Conservation (phyloP, 306 rosid genomes). For the Vicia faba region DNA sequence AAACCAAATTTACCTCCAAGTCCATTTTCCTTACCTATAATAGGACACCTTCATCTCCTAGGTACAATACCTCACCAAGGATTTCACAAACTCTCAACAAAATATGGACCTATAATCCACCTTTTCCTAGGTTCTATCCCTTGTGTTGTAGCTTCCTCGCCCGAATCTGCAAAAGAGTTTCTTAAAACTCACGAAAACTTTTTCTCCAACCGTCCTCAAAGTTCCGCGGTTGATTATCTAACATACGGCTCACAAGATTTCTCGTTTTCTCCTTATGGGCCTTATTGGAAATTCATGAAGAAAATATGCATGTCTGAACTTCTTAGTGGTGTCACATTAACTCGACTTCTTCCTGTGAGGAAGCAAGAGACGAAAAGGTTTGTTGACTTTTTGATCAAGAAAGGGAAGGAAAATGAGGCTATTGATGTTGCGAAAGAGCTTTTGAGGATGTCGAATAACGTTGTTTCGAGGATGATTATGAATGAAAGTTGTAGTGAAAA, state of each 20-base stretch:
- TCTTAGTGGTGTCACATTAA: conserved; percentile 56
- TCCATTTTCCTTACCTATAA: conserved; percentile 59
- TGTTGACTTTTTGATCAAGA: conserved; percentile 30
- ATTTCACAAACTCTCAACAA: conserved; percentile 55
- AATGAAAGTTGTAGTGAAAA: conserved; percentile 43
- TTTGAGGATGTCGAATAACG: conserved; percentile 45
- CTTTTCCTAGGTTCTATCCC: conserved; percentile 59
- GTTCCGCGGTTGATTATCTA: conserved; percentile 50
- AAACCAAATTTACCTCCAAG: conserved; percentile 49
- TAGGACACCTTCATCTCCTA: conserved; percentile 65
- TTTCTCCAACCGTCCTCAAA: conserved; percentile 57
- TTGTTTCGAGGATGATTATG: conserved; percentile 56
- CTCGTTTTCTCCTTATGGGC: conserved; percentile 63
- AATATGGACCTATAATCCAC: conserved; percentile 61
- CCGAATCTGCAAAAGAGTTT: conserved; percentile 57
- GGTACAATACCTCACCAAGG: conserved; percentile 58
- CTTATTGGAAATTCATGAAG: conserved; percentile 78
- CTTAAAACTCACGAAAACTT: conserved; percentile 61
- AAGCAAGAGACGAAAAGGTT: conserved; percentile 49
- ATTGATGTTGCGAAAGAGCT: conserved; percentile 54
- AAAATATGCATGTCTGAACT: conserved; percentile 67
- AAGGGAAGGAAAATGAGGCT: conserved; percentile 33
- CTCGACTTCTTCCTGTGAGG: conserved; percentile 51
- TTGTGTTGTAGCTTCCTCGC: conserved; percentile 63
- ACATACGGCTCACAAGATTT: conserved; percentile 64